Evolutionary conservation across 768 basidiomycete genomes (phyloP).

Genomic region (Russula vinacea): DNA sequence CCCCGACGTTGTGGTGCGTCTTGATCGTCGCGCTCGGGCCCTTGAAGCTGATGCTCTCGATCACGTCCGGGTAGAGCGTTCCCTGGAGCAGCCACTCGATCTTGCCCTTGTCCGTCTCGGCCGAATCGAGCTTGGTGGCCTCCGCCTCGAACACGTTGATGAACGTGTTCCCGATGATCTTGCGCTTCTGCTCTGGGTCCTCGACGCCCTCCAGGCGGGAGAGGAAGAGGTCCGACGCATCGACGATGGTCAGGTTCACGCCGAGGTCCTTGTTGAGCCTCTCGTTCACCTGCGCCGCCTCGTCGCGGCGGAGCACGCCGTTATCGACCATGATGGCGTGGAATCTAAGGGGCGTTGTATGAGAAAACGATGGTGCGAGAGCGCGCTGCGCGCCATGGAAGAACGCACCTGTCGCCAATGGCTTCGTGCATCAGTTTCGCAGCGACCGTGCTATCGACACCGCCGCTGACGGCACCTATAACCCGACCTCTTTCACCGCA

Average conservation of each 20-base stretch:
- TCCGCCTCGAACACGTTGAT: conserved; percentile 97
- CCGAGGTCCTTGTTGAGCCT: conserved; percentile 94
- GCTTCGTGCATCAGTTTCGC: conserved; percentile 99
- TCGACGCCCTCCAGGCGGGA: conserved; percentile 84
- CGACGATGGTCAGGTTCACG: conserved; percentile 93
- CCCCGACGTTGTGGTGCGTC: conserved; percentile 99
- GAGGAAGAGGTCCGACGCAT: conserved; percentile 92
- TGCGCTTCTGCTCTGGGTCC: conserved; percentile 95
- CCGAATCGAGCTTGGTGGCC: conserved; percentile 82
- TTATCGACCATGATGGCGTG: conserved; percentile 99
- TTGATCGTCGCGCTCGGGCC: conserved; percentile 99
- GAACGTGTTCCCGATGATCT: conserved; percentile 98
- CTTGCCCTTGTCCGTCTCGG: conserved; percentile 76
- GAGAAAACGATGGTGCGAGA: conserved; percentile 2
- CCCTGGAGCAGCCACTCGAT: conserved; percentile 98
- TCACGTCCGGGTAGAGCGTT: conserved; percentile 97
- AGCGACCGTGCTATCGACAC: conserved; percentile 97
- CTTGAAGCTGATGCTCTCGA: conserved; percentile 99
- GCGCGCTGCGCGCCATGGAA: neutral
- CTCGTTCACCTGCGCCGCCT: conserved; percentile 84
- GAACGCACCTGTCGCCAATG: conserved; percentile 83
- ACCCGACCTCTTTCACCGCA: conserved; percentile 94
- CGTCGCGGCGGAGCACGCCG: conserved; percentile 89
- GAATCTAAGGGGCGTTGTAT: conserved; percentile 58
- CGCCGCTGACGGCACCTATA: conserved; percentile 96